A percentile compares a stretch with the other conserved stretches of the same genome.
phyloP scores from a whole-genome alignment of 768 basidiomycete genomes.

The Tricholoma saponaceum region DNA sequence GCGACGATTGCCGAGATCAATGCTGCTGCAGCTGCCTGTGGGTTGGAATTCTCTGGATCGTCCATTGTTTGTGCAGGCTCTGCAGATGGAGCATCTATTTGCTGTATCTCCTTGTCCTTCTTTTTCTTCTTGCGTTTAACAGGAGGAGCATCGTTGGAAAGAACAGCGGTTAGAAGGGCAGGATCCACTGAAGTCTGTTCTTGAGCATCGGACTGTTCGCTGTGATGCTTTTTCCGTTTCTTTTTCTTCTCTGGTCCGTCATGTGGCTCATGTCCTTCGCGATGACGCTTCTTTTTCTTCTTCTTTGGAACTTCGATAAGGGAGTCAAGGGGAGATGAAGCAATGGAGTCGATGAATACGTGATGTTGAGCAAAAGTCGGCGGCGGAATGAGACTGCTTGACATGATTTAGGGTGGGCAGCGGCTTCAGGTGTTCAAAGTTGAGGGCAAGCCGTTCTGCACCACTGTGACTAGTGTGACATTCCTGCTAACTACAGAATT shows the following conservation, averaged over 20 bases:
- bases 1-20: constrained; percentile 65
- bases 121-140: constrained; percentile 26
- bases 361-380: constrained; percentile 2
- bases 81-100: constrained; percentile 13
- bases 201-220: constrained; percentile 1
- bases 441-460: constrained; percentile 8
- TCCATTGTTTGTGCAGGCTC: constrained; percentile 18
- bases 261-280: constrained; percentile 21
- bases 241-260: constrained; percentile 19
- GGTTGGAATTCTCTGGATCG: constrained; percentile 25
- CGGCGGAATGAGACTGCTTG: constrained; percentile 2
- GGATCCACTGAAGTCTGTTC: constrained; percentile 3
- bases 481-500: neutral
- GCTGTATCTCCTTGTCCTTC: constrained; percentile 32
- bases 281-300: constrained; percentile 35
- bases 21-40: constrained; percentile 49
- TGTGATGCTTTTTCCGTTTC: constrained; percentile 31
- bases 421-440: constrained; percentile 2
- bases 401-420: constrained; percentile 43
- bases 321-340: neutral
- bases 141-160: constrained; percentile 2
- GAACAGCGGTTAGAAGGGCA: neutral
- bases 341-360: constrained; percentile 1
- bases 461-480: constrained; percentile 9
- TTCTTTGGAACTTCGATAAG: constrained; percentile 21